Base-by-base conservation (phyloP, 140 eudicot genomes). In the Anethum foeniculum region DNA sequence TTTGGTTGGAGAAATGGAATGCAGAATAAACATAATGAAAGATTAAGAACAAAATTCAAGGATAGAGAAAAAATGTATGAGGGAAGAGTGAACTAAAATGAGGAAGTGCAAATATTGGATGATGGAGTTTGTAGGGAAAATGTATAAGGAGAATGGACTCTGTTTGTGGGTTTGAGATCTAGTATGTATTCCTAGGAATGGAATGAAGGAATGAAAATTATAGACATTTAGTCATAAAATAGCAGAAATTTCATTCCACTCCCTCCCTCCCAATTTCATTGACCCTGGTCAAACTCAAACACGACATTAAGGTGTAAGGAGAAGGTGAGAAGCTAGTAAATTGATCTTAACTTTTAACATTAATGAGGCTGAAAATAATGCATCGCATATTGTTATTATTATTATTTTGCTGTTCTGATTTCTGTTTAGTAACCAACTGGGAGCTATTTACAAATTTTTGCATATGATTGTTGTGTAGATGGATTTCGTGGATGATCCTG, bases 401-500 rank as follows among this genome's bases (percentile, higher is more conserved):
- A 44, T n/a, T 25, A 10, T 62, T 62, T 25, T 62, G 34, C 32
- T 60, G 34, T 62, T 62, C 69, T 62, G 28, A 25, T 62, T 25
- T 62, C 68, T 62, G 18, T 9, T 58, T 8, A 25, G 69, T 2
- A 62, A 62, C 25, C 34, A 9, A n/a, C 34, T 60, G 69, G 15
- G 69, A 25, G 69, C 34, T 60, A 60, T 64, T 49, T 73, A 62
- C 6, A 28, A 47, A 65, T 76, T 2, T 23, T 62, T 80, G 44
- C 78, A 81, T 43, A 56, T 81, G 41, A 81, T 64, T 79, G 30
- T 64, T 79, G 36, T 87, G 90, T 82, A 94, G 98, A 85, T 94
- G 97, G 98, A 92, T 87, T 94, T 77, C 81, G 96, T 90, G 86
- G 95, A 90, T 80, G 92, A 92, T 62, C 98, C 96, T 28, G 96